Conservation (phyloP, 805 yeast species). For the Lipomyces spencermartinsiae region DNA sequence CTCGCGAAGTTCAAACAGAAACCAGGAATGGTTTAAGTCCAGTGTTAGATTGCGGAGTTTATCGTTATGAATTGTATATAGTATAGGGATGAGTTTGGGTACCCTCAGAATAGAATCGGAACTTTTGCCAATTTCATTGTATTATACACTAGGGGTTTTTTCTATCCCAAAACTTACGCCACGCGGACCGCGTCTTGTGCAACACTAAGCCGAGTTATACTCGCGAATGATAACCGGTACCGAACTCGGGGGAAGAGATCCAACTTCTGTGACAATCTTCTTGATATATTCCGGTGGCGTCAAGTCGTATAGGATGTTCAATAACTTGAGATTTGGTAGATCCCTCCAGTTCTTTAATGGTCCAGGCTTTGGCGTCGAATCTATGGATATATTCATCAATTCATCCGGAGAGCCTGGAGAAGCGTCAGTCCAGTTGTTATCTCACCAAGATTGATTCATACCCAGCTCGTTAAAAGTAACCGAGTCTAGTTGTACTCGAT, state of each 20-base stretch:
- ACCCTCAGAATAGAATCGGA: neutral
- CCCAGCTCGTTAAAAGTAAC: conserved; percentile 86
- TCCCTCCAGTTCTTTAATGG: conserved; percentile 41
- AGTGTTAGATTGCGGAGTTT: neutral
- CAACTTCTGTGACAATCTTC: conserved; percentile 94
- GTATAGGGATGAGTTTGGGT: neutral
- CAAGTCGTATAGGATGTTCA: conserved; percentile 88
- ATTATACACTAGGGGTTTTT: neutral
- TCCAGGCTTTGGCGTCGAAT: conserved; percentile 33
- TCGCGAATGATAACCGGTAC: conserved; percentile 97
- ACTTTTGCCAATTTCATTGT: neutral
- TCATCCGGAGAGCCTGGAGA: conserved; percentile 42
- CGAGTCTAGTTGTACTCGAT: conserved; percentile 94
- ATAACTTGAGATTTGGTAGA: conserved; percentile 60
- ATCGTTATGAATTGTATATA: neutral
- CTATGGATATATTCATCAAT: conserved; percentile 44
- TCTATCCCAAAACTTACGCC: neutral
- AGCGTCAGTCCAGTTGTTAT: neutral
- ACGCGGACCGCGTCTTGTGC: neutral
- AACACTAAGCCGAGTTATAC: conserved; percentile 57
- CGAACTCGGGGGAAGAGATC: conserved; percentile 96
- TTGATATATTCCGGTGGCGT: conserved; percentile 94
- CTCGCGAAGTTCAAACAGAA: conserved; percentile 6
- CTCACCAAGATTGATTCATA: conserved; percentile 1
- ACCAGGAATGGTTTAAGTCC: neutral